Evolutionary conservation across 495 filamentous ascomycete genomes (phyloP), one percentile per base, ranked within the genome.

Genomic region (Chaetomidium leptoderma): DNA sequence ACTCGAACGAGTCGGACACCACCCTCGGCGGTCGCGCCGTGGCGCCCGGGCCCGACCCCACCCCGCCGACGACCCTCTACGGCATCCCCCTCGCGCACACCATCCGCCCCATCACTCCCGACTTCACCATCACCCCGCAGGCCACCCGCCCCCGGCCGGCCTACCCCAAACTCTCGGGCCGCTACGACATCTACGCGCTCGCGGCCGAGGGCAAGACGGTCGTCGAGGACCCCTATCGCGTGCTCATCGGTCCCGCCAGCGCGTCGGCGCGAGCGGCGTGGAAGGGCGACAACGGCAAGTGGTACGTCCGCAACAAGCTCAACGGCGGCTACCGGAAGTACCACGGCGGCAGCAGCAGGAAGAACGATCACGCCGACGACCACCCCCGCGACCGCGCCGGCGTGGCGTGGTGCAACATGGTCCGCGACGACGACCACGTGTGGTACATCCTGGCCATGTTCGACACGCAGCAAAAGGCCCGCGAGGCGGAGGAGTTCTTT

Each of bases 51-150:
- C 4, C 21, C 23, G 6, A 26, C 42, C 14, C 44, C 16, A 2
- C 44, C 13, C 14, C 30, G 17, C 2, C 45, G 3, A 14, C 30
- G 30, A 51, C 32, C 48, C 48, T 51, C 48, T 26, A 51, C 48
- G 27, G 27, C 48, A 51, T 51, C 32, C 48, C 48, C 11, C 33
- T 51, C 32, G 9, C 48, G 1, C 48, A 24, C 48, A 36, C 30
- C 9, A 24, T 51, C 33, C 19, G 11, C 10, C 48, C 33, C 4
- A 8, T 16, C 9, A 24, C 19, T 14, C 48, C 48, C 9, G 13
- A 23, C 33, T n/a, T 24, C 3, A 7, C 9, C 33, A 11, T 35
- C 10, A 0, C 48, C 19, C 48, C 32, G 19, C 1, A 2, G 9
- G 10, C 3, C 2, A 3, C 0, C n/a, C 47, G 48, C 32, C 4